phyloP scores from a whole-genome alignment of 208 protist species.

The Acanthamoeba healyi region DNA sequence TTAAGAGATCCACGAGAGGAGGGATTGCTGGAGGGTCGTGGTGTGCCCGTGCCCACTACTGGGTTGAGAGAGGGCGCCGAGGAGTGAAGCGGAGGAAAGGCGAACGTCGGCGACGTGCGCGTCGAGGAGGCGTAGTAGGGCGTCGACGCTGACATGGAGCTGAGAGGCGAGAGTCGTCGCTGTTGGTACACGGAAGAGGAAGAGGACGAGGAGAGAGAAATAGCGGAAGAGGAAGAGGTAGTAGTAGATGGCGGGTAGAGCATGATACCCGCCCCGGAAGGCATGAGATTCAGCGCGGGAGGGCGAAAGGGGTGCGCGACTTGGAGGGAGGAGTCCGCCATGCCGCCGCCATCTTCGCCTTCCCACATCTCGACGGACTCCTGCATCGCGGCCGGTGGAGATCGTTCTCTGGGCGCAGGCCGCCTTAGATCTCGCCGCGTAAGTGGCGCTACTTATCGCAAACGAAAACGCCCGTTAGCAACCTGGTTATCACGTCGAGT shows the following conservation, averaged over 20 bases:
- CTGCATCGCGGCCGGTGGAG: neutral
- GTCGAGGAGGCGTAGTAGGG: neutral
- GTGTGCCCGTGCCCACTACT: neutral
- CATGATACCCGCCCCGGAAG: neutral
- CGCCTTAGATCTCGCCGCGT: neutral
- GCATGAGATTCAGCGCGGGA: neutral
- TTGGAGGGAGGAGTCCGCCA: constrained; percentile 37
- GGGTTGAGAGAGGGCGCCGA: neutral
- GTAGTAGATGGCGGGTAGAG: neutral
- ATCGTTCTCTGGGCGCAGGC: neutral
- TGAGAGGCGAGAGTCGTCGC: neutral
- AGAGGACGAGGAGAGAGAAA: neutral
- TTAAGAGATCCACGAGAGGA: neutral
- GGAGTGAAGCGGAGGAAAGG: neutral
- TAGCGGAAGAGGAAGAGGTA: neutral
- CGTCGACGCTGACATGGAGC: neutral
- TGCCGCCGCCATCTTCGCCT: constrained; percentile 41
- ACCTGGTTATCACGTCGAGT: neutral
- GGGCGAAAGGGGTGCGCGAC: constrained; percentile 8
- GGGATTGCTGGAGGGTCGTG: neutral
- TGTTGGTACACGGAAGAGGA: neutral
- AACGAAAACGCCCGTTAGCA: neutral
- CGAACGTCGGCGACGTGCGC: neutral
- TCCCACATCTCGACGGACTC: constrained; percentile 50
- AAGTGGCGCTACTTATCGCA: neutral